Evolutionary conservation across 768 basidiomycete species (phyloP), one percentile per base, ranked within the genome.

Genomic region (Glaciozyma antarctica): DNA sequence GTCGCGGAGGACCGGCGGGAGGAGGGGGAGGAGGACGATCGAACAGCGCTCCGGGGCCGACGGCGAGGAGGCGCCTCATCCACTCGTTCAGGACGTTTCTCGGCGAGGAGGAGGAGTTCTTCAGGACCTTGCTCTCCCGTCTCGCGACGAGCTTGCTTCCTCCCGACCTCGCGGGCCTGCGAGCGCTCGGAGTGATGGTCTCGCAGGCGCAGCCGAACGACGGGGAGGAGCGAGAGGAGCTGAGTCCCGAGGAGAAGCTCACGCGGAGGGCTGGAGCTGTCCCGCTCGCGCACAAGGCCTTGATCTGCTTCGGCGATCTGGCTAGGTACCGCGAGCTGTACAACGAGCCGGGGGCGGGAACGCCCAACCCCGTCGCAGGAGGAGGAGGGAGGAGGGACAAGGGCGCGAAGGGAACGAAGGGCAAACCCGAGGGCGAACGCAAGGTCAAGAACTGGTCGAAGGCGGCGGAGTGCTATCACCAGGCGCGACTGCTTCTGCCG

Each of bases 271-370:
- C 21, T 24, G 63, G 32, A 65, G 82, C 85, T 63, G 78, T 93
- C n/a, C 82, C 84, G 15, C 84, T 88, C 52, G 78, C 92, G 51
- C 87, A 86, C 78, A 95, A 94, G 78, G 85, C 87, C 12, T 79
- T 99, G 61, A 85, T 97, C 24, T 94, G 88, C 75, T 81, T 93
- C 13, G 95, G 95, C 16, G 95, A 99, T 73, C 86, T 99, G 56
- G 88, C 91, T 65, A 82, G 95, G 49, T 99, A 99, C 77, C 82
- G 86, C 63, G 93, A 98, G 72, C 84, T 87, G 49, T 95, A 94
- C 73, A 88, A 85, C 72, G 89, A 90, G 34, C 41, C 54, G 2
- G 81, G 58, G 81, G 83, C 34, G 81, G 22, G 22, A 17, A 2
- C 59, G 1, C 85, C 28, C 64, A 73, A 17, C 53, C 63, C 24